Evolutionary conservation across 345 rosid species (phyloP), one percentile per base, ranked within the genome.

Genomic region (Syzygium jambos): DNA sequence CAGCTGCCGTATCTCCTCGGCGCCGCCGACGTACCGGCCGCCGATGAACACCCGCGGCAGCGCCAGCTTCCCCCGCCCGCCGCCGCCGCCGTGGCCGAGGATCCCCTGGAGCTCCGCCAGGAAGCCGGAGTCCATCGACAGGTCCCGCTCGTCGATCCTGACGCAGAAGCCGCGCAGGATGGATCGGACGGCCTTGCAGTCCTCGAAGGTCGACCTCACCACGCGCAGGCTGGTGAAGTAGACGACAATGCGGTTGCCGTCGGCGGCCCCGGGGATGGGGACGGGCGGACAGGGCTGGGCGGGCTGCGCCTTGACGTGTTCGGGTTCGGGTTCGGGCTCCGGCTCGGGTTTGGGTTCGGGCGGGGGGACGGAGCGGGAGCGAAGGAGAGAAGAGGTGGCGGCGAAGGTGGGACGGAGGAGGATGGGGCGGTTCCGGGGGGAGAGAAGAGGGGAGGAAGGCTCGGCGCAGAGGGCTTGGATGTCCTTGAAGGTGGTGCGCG

Each of bases 171-270:
- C 95, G 27, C 88, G 89, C 86, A 97, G 93, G 78, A 96, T 93
- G 51, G 98, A 61, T 43, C 95, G 93, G 85, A 96, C 99, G 84
- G 90, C 78, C 78, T 85, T 87, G 89, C 99, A 97, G 43, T 93
- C 96, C 82, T 95, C 98, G 90, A 94, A 96, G 7, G 99, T 97
- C n/a, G 93, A 87, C 52, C 99, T 94, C 83, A 97, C 93, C 9
- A 95, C 95, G 54, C 95, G 94, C 87, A 97, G 94, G 87, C 98
- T 93, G 7, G 99, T 97, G 89, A 92, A 94, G 93, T 97, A 97
- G 15, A 97, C 92, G 89, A 96, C 96, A 83, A 96, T 88, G 89
- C 93, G 95, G 86, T 87, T 90, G 85, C 94, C 92, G 11, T 94
- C 92, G 65, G 94, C 95, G 59, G 94, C 95, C 80, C 92, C 78